These are phyloP conservation scores for Pisolithus orientalis DNA, from an alignment of 768 basidiomycete species.

Conservation along the genomic window DNA sequence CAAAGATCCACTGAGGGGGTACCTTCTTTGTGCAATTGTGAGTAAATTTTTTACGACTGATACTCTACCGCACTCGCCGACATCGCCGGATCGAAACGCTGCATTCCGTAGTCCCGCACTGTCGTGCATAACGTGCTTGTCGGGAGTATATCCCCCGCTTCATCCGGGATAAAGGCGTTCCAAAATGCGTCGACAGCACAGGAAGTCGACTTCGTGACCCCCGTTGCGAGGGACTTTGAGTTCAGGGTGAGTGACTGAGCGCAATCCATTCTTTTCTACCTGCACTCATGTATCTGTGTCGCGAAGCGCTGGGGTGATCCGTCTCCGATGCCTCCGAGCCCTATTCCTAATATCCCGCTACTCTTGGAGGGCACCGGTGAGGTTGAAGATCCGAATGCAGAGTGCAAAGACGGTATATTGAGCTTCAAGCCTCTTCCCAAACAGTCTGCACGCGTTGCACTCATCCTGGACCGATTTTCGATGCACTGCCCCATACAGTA, in stretches of 20 bases:
- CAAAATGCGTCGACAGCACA: slow-evolving; percentile 81
- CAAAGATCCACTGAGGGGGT: slow-evolving; percentile 73
- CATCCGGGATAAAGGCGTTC: slow-evolving; percentile 66
- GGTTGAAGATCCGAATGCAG: slow-evolving; percentile 1
- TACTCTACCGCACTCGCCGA: slow-evolving; percentile 1
- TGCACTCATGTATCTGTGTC: slow-evolving; percentile 2
- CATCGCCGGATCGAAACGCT: background rate
- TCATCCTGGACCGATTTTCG: slow-evolving; percentile 77
- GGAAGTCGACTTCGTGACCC: slow-evolving; percentile 71
- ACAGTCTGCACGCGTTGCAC: slow-evolving; percentile 69
- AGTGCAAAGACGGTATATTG: slow-evolving; percentile 21
- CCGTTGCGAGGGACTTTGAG: slow-evolving; percentile 46
- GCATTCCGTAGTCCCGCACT: slow-evolving; percentile 42
- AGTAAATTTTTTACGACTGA: slow-evolving; percentile 22
- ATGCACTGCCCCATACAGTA: slow-evolving; percentile 59
- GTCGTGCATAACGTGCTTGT: slow-evolving; percentile 70
- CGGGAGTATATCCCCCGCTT: slow-evolving; percentile 74
- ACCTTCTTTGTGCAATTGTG: slow-evolving; percentile 69
- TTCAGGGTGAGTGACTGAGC: slow-evolving; percentile 37
- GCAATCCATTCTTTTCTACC: slow-evolving; percentile 5
- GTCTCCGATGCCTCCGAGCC: slow-evolving; percentile 53
- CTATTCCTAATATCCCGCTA: slow-evolving; percentile 26
- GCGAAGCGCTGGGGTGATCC: slow-evolving; percentile 64
- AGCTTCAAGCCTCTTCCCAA: slow-evolving; percentile 59
- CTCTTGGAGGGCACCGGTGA: slow-evolving; percentile 11